phyloP scores from a whole-genome alignment of 2,329 filamentous ascomycete species.

The Alternaria dauci region DNA sequence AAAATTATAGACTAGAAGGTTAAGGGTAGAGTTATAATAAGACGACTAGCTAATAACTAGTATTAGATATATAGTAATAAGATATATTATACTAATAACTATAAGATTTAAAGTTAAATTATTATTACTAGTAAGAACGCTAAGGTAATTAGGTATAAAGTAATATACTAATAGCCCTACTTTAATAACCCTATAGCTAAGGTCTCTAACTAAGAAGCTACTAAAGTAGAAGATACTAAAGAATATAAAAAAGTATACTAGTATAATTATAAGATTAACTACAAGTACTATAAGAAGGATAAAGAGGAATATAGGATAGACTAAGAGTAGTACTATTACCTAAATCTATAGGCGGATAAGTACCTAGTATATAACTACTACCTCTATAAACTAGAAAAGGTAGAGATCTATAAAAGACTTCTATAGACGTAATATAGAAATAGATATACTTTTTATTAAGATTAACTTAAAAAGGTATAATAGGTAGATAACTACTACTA shows the following conservation, averaged over 20 bases:
- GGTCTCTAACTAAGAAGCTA: no score
- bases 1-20: not conserved
- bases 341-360: not conserved
- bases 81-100: not conserved
- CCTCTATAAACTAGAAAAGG: not conserved
- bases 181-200: not conserved
- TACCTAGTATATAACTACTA: not conserved
- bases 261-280: not conserved
- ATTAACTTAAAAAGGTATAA: no score
- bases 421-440: no score
- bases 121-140: not conserved
- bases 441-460: no score
- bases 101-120: not conserved
- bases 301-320: not conserved
- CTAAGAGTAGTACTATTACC: not conserved
- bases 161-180: not conserved
- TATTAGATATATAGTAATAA: not conserved
- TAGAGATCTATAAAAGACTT: not conserved
- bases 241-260: not conserved
- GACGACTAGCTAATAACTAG: not conserved
- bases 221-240: no score
- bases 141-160: not conserved
- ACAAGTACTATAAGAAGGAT: not conserved
- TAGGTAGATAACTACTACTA: no score
- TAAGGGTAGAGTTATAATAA: no score